Conservation (phyloP, 768 basidiomycete species). For the Mrakia hoshinonis region DNA sequence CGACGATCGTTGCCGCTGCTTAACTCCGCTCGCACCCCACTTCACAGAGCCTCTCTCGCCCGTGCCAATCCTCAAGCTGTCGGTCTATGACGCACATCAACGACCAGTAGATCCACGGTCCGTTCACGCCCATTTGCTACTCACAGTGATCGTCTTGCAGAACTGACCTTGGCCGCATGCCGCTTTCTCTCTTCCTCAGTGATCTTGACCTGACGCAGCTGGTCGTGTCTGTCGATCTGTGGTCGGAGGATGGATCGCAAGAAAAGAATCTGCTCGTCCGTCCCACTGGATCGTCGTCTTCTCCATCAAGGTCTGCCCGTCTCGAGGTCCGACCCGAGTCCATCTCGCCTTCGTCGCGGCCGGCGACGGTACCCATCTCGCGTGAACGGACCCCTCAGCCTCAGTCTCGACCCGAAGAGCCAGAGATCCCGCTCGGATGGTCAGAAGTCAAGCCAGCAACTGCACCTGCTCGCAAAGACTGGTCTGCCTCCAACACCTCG, state of each 20-base stretch:
- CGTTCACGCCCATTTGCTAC: background rate
- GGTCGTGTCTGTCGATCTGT: slow-evolving; percentile 83
- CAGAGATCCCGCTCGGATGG: background rate
- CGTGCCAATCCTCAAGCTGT: slow-evolving; percentile 14
- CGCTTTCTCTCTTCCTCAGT: slow-evolving; percentile 43
- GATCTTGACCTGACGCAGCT: slow-evolving; percentile 82
- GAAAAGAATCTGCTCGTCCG: slow-evolving; percentile 86
- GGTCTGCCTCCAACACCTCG: background rate
- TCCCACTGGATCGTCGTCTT: slow-evolving; percentile 48
- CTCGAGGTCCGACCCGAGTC: background rate
- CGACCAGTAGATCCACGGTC: slow-evolving; percentile 5
- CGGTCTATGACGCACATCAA: slow-evolving; percentile 6
- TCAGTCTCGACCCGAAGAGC: background rate
- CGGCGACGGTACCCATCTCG: background rate
- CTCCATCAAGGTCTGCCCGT: background rate
- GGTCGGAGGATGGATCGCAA: slow-evolving; percentile 69
- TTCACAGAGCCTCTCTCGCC: slow-evolving; percentile 17
- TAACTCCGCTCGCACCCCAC: background rate
- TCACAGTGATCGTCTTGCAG: background rate
- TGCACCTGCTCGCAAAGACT: background rate
- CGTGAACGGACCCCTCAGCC: background rate
- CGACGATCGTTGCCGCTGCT: background rate
- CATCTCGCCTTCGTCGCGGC: background rate
- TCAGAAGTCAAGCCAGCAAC: background rate
- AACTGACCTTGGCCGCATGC: slow-evolving; percentile 27